These are phyloP conservation scores for Candida parachauliodes DNA, from an alignment of 805 yeast genomes.

Conservation along the genomic window DNA sequence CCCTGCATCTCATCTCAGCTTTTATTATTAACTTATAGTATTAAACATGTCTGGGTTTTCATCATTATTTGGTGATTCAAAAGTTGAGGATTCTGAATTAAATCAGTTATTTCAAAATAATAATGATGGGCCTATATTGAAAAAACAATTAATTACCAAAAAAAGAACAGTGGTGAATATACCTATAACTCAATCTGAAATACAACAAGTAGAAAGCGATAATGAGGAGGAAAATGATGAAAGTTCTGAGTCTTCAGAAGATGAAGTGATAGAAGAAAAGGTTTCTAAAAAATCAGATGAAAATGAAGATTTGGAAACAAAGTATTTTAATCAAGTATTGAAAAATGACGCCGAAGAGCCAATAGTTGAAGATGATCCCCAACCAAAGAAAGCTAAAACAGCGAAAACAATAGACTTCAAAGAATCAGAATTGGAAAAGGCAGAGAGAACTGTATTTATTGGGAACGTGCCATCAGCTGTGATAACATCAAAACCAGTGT, in stretches of 20 bases:
- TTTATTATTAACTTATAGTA: background rate
- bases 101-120: constrained; percentile 26
- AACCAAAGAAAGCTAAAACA: constrained; percentile 12
- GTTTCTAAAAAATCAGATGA: constrained; percentile 24
- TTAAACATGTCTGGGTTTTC: constrained; percentile 6
- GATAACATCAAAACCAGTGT: constrained; percentile 57
- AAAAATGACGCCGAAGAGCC: constrained; percentile 28
- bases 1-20: background rate
- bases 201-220: constrained; percentile 18
- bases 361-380: constrained; percentile 14
- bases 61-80: constrained; percentile 25
- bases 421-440: constrained; percentile 73
- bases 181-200: constrained; percentile 16
- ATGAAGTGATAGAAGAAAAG: constrained; percentile 22
- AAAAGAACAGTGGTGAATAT: constrained; percentile 18
- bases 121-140: constrained; percentile 47
- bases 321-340: constrained; percentile 49
- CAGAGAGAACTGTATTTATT: constrained; percentile 80
- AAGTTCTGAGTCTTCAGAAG: constrained; percentile 10
- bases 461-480: constrained; percentile 75
- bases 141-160: constrained; percentile 20
- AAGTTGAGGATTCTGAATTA: constrained; percentile 24
- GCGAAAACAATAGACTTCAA: constrained; percentile 59
- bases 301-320: constrained; percentile 51
- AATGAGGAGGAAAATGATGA: constrained; percentile 18